Conservation (phyloP, 805 yeast genomes). For the Starmerella khaoyaiensis region DNA sequence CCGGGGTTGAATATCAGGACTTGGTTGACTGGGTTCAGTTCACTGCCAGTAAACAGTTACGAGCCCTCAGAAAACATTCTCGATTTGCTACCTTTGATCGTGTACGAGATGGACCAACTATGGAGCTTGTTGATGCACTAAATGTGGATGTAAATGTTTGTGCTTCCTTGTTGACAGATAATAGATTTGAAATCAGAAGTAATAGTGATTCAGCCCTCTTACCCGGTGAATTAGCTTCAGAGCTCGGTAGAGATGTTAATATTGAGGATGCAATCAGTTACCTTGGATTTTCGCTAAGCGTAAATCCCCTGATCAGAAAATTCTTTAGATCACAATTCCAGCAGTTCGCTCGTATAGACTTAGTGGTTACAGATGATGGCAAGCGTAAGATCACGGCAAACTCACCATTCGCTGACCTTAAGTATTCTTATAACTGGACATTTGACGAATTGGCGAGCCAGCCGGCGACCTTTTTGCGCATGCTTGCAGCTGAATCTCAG, state of each 20-base stretch:
- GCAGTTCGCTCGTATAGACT: conserved; percentile 52
- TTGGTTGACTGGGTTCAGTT: conserved; percentile 71
- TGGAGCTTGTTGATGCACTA: conserved; percentile 16
- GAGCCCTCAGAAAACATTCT: conserved; percentile 29
- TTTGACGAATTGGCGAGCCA: conserved; percentile 57
- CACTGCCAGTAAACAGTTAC: conserved; percentile 44
- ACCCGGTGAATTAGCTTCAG: conserved; percentile 29
- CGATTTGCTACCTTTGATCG: conserved; percentile 32
- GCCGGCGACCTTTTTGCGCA: conserved; percentile 76
- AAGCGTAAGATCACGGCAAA: conserved; percentile 60
- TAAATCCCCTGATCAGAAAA: conserved; percentile 63
- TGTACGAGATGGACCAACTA: conserved; percentile 48
- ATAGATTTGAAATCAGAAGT: conserved; percentile 64
- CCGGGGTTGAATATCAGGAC: conserved; percentile 76
- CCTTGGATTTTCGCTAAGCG: conserved; percentile 5
- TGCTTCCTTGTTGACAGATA: conserved; percentile 37
- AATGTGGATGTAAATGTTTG: conserved; percentile 22
- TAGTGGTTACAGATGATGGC: conserved; percentile 75
- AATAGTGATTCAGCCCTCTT: conserved; percentile 57
- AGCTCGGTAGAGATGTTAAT: conserved; percentile 36
- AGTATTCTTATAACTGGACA: conserved; percentile 73
- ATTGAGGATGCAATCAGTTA: conserved; percentile 11
- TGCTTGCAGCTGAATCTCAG: conserved; percentile 79
- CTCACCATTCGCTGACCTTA: conserved; percentile 76
- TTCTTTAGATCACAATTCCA: conserved; percentile 47